These are phyloP conservation scores for Termitomyces sp. DNA, from an alignment of 768 basidiomycete species.

Conservation along the genomic window DNA sequence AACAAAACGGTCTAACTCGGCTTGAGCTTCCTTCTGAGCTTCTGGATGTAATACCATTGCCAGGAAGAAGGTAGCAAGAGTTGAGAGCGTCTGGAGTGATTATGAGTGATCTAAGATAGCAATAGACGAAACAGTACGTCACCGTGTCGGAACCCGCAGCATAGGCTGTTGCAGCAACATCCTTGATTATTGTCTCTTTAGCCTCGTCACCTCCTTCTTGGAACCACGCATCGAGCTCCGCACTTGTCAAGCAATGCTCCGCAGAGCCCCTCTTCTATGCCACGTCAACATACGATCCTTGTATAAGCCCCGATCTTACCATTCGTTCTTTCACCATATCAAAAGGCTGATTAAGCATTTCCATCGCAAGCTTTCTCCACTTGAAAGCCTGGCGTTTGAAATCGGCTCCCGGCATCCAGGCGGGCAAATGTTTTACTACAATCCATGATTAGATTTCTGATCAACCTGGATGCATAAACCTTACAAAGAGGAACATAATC, in stretches of 20 bases:
- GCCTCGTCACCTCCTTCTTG: neutral
- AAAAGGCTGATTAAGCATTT: constrained; percentile 31
- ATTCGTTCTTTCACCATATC: constrained; percentile 6
- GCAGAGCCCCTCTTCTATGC: neutral
- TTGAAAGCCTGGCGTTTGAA: constrained; percentile 35
- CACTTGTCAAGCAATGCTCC: neutral
- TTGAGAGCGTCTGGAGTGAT: constrained; percentile 26
- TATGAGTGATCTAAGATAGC: neutral
- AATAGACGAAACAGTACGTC: neutral
- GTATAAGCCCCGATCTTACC: neutral
- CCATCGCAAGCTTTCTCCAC: constrained; percentile 25
- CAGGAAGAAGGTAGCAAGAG: constrained; percentile 27
- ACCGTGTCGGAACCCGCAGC: constrained; percentile 11
- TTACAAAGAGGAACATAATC: constrained; percentile 12
- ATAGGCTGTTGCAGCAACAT: constrained; percentile 9
- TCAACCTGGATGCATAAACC: neutral
- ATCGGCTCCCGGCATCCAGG: constrained; percentile 41
- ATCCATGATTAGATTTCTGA: constrained; percentile 1
- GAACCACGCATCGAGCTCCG: neutral
- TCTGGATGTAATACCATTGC: constrained; percentile 33
- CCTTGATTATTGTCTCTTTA: constrained; percentile 8
- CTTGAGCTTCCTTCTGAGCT: constrained; percentile 29
- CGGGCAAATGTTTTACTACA: constrained; percentile 32
- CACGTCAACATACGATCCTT: neutral
- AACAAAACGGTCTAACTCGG: constrained; percentile 31